Evolutionary conservation across 805 yeast species (phyloP), one percentile per base, ranked within the genome.

Genomic region (Saturnispora dispora): DNA sequence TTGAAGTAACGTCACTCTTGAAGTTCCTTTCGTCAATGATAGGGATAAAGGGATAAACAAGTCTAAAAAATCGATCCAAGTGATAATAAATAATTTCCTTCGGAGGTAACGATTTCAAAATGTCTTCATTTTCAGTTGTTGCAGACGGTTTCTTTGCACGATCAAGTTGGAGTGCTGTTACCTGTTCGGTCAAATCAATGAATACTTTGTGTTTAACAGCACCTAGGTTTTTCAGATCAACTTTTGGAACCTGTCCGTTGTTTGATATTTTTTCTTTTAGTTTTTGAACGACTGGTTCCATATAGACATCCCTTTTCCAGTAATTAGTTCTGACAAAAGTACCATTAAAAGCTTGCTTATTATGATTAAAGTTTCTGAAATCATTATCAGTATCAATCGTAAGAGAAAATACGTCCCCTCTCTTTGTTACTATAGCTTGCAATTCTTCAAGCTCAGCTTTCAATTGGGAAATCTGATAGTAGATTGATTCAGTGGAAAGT

Each of bases 11-110:
- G 23, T 67, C 65, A 4, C 46, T 50, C 41, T 61, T 64, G 49
- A 75, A 72, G n/a, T 55, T 54, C 0, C 25, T 37, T 53, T 75
- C 79, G 53, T 76, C 78, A 22, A 76, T 50, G 30, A 72, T 67
- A 0, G 82, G 81, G 54, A 75, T 64, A 47, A 68, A 73, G 4
- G 81, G 78, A 55, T 75, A 73, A 1, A 75, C 60, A 4, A 60
- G 51, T 1, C 50, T 48, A 57, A 76, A 73, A 51, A 69, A 77
- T 40, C 68, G 58, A 23, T 69, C 63, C 9, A 76, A 53, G 46
- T 73, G 66, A n/a, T 60, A 52, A 66, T 71, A 61, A 3, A 75
- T 60, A 0, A 70, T 66, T 27, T 58, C 60, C 48, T 63, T 62
- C 5, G 62, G 50, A 2, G 72, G 71, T 13, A 68, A 46, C 3